Evolutionary conservation across 2,329 filamentous ascomycete species (phyloP).

Genomic region (Monosporascus sp.): DNA sequence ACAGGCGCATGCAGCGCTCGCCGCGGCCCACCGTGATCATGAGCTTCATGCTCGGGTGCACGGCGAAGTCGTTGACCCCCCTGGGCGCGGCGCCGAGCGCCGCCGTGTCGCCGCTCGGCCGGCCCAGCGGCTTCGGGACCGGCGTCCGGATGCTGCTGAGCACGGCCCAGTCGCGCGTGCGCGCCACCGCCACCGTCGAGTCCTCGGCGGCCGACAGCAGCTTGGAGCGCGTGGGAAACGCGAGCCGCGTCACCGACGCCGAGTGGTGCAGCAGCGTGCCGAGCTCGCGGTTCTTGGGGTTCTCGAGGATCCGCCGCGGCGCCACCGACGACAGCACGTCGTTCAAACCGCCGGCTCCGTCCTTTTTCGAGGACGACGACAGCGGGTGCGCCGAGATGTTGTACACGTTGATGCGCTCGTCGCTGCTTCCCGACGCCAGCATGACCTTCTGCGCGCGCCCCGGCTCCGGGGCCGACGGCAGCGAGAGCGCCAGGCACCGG

Average conservation of each 20-base stretch:
- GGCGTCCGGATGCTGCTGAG: conserved; percentile 87
- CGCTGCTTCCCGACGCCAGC: conserved; percentile 85
- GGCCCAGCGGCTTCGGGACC: conserved; percentile 70
- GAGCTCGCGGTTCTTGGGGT: conserved; percentile 80
- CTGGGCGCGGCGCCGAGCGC: conserved; percentile 72
- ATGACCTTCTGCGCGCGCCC: conserved; percentile 75
- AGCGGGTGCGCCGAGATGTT: conserved; percentile 70
- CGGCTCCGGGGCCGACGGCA: conserved; percentile 56
- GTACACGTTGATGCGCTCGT: conserved; percentile 94
- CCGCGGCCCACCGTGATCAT: conserved; percentile 91
- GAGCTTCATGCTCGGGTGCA: conserved; percentile 93
- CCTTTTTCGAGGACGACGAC: background rate
- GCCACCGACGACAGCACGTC: conserved; percentile 58
- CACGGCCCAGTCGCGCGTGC: conserved; percentile 83
- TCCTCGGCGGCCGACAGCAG: conserved; percentile 85
- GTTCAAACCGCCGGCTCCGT: background rate
- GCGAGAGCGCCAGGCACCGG: conserved; percentile 81
- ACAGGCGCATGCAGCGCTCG: conserved; percentile 86
- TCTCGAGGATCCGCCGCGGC: conserved; percentile 72
- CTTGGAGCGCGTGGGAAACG: conserved; percentile 82
- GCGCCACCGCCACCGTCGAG: conserved; percentile 81
- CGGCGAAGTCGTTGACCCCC: conserved; percentile 92
- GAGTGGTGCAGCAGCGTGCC: conserved; percentile 84
- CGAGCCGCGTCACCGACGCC: conserved; percentile 71
- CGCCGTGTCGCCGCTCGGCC: conserved; percentile 87